Base-by-base conservation (phyloP, 2,329 filamentous ascomycete species). In the Plectosphaerella cucumerina region DNA sequence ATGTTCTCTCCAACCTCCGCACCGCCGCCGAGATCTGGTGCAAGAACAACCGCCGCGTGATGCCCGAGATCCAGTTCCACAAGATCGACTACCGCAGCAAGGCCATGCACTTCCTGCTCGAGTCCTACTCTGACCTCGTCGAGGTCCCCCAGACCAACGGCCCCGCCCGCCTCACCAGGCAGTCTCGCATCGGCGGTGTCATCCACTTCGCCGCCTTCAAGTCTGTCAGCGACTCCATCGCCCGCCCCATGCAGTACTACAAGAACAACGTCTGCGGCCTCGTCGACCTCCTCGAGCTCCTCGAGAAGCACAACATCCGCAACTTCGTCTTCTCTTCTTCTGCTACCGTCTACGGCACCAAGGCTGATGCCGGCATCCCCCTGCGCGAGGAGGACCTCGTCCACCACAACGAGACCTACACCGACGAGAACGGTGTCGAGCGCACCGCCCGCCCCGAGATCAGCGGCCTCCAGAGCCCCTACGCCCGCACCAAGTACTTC, bases 191-290 rank as follows among this genome's bases (percentile, higher is more conserved):
- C 54, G 69, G 70, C 1, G 83, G 82, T 1, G 82, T 87, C n/a
- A 85, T 87, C 51, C 84, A 87, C 60, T 87, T 87, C 57, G 84
- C 84, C 14, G 84, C 84, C 1, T 80, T 81, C 70, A 87, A 87
- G 62, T 81, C 83, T 2, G 82, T 86, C 0, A 76, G 77, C 22
- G 83, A 87, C 58, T 85, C 81, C 42, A 85, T 86, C 53, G 65
- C 68, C 22, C 69, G 73, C 52, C 84, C 84, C 1, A 65, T 87
- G 50, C 77, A 77, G 52, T 87, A 87, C 65, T 87, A 87, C 65
- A 74, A 75, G 53, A 87, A 87, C 70, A 87, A 87, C 53, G 81
- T 87, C 31, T 78, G 77, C 58, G 84, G 84, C 0, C 68, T 87
- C 5, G 72, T 87, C 45, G 74, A 83, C 52, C 77, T 87, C 51